A percentile compares a stretch with the other conserved stretches of the same genome.
Evolutionary conservation across 331 rosid species (phyloP).

Genomic region (Malus hybrid): DNA sequence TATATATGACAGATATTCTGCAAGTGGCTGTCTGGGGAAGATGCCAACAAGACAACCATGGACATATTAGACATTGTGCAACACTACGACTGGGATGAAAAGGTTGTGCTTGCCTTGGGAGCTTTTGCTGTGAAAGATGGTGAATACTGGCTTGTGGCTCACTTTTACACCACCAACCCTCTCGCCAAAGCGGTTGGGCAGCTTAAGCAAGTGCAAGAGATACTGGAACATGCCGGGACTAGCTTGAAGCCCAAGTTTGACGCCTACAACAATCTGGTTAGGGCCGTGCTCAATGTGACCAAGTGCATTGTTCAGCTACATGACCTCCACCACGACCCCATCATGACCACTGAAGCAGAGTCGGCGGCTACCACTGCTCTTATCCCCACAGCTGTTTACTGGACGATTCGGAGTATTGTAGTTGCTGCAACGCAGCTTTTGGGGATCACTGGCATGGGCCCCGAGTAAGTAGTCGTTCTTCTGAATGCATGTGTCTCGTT

Average conservation of each 20-base stretch:
- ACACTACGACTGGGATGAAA: constrained; percentile 63
- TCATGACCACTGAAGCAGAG: constrained; percentile 30
- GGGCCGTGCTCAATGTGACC: constrained; percentile 42
- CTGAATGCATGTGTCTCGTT: neutral
- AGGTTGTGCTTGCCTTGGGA: constrained; percentile 51
- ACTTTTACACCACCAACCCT: constrained; percentile 30
- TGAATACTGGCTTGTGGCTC: constrained; percentile 47
- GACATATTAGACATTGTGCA: constrained; percentile 35
- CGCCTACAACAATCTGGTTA: constrained; percentile 26
- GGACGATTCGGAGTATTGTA: constrained; percentile 59
- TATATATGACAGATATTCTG: constrained; percentile 31
- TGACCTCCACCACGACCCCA: constrained; percentile 35
- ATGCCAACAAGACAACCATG: constrained; percentile 48
- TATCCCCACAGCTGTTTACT: constrained; percentile 65
- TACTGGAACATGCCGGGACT: constrained; percentile 18
- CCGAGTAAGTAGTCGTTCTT: constrained; percentile 31
- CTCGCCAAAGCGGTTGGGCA: constrained; percentile 48
- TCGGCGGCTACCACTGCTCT: constrained; percentile 17
- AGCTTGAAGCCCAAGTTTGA: constrained; percentile 34
- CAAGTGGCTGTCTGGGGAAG: constrained; percentile 38
- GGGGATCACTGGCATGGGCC: constrained; percentile 40
- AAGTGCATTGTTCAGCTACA: constrained; percentile 39
- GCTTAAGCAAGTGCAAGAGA: constrained; percentile 42
- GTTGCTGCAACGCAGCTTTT: constrained; percentile 39
- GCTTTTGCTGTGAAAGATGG: constrained; percentile 59